Base-by-base conservation (phyloP, 1,284 basidiomycete genomes). In the Tilletia horrida region DNA sequence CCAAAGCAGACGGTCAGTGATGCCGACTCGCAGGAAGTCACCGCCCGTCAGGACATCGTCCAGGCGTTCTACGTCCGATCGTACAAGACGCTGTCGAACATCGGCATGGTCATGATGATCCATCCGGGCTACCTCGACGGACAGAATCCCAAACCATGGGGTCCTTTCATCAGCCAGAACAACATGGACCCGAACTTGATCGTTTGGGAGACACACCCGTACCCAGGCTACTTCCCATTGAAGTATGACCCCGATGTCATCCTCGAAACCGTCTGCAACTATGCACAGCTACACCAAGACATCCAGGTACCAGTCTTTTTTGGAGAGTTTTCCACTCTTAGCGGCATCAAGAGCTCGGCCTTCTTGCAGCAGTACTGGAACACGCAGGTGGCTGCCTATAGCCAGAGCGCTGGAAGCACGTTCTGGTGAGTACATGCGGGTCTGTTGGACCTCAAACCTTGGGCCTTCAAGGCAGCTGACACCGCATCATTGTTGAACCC, bases 121-220 rank as follows among this genome's bases (percentile, higher is more conserved):
- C 79, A 81, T 73, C 73, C 55, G 23, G 55, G 55, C 4, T 59
- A 35, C 55, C n/a, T 14, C 9, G 18, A 59, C 4, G 55, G 55
- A 11, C 55, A 59, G 21, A 29, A 59, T 16, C 55, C 55, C 27
- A 59, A 9, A 6, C 25, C 13, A 18, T 59, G 55, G 55, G 55
- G n/a, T 2, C 16, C 55, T 7, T 59, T 11, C 4, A 59, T 59
- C 29, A 16, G 13, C 14, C 14, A 9, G 0, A 59, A 35, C 55
- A 59, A 59, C 55, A 31, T 59, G 68, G 64, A 78, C 64, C 78
- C 76, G 52, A 71, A 69, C 66, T 71, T 69, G 66, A 68, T 80
- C 62, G 70, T 75, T 48, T 78, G 76, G 69, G 77, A 79, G 64
- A 73, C 77, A 55, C 77, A 80, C 65, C 78, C 78, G 6, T 80